Evolutionary conservation across 768 basidiomycete species (phyloP).

Genomic region (Cubamyces lactineus): DNA sequence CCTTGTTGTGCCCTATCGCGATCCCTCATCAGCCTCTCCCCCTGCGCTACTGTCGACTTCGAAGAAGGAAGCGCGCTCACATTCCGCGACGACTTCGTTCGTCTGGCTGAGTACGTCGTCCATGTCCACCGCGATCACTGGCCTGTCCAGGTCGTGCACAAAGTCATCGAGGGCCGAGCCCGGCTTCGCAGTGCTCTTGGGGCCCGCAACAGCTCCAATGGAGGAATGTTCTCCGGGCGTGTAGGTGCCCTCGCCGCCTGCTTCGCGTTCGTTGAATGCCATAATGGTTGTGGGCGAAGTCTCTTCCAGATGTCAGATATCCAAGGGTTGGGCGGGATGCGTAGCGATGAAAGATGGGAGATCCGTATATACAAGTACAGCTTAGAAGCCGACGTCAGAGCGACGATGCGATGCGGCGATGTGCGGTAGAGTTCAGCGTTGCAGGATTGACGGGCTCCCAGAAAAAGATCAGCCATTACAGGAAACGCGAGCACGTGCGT

Average conservation of each 20-base stretch:
- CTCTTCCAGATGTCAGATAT: not conserved
- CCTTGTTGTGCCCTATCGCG: slow-evolving; percentile 64
- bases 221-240: slow-evolving; percentile 12
- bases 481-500: slow-evolving; percentile 22
- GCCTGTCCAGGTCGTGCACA: slow-evolving; percentile 28
- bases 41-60: not conserved
- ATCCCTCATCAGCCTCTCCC: not conserved
- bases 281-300: not conserved
- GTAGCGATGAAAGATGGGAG: not conserved
- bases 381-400: too few species aligned
- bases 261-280: slow-evolving; percentile 4
- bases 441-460: not conserved
- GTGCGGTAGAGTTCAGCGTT: not conserved
- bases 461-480: not conserved
- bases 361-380: too few species aligned
- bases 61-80: slow-evolving; percentile 41
- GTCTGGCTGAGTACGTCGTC: slow-evolving; percentile 71
- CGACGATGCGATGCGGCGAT: too few species aligned
- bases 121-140: slow-evolving; percentile 63
- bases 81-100: slow-evolving; percentile 58
- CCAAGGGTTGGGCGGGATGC: not conserved
- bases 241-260: not conserved
- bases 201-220: slow-evolving; percentile 10
- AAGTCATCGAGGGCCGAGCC: slow-evolving; percentile 29
- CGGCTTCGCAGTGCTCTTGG: slow-evolving; percentile 21